Evolutionary conservation across 2,329 filamentous ascomycete species (phyloP).

Genomic region (Exophiala viscosa): DNA sequence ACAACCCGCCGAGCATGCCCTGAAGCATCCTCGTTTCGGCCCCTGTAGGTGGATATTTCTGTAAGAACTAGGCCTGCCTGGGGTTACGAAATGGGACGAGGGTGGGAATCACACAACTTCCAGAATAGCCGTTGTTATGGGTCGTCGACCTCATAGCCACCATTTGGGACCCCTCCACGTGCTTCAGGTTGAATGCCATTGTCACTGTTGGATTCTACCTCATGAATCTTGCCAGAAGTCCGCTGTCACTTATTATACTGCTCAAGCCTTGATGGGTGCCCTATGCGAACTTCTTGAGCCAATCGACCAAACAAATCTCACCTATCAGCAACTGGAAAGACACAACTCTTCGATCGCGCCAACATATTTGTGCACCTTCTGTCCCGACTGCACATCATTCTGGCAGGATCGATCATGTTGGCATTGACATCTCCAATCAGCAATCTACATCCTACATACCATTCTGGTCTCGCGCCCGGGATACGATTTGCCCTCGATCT

Average conservation of each 20-base stretch:
- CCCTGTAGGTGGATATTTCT: slow-evolving; percentile 17
- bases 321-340: slow-evolving; percentile 15
- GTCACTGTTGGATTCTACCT: slow-evolving; percentile 10
- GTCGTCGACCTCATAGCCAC: slow-evolving; percentile 8
- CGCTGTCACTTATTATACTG: slow-evolving; percentile 15
- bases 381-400: slow-evolving; percentile 11
- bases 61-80: slow-evolving; percentile 21
- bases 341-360: not conserved
- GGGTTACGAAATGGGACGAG: slow-evolving; percentile 13
- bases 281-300: slow-evolving; percentile 15
- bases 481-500: slow-evolving; percentile 24
- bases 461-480: slow-evolving; percentile 19
- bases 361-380: slow-evolving; percentile 2
- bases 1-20: slow-evolving; percentile 11
- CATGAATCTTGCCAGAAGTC: slow-evolving; percentile 5
- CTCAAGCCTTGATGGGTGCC: slow-evolving; percentile 20
- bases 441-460: slow-evolving; percentile 18
- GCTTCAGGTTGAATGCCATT: slow-evolving; percentile 17
- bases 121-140: slow-evolving; percentile 15
- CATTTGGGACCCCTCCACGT: slow-evolving; percentile 17
- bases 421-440: slow-evolving; percentile 21
- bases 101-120: slow-evolving; percentile 19
- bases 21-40: slow-evolving; percentile 24
- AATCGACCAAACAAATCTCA: slow-evolving; percentile 8
- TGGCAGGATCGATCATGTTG: slow-evolving; percentile 22